Base-by-base conservation (phyloP, 192 early-diverging fungal genomes). In the Entomortierella lignicola region DNA sequence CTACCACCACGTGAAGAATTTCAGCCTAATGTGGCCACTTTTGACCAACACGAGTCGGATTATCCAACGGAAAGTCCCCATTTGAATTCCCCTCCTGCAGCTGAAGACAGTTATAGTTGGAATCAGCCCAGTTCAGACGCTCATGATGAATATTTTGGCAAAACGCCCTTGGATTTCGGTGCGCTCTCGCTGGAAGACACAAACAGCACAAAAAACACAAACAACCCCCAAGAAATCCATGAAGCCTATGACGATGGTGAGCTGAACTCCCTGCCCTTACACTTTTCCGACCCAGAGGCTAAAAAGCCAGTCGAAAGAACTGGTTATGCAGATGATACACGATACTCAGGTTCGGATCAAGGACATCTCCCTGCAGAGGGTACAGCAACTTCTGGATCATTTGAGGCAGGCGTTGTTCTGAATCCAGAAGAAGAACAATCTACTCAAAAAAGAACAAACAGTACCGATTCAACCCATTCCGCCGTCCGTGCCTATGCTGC, bases 321-420 rank as follows among this genome's bases (percentile, higher is more conserved):
- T 15, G 75, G 75, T 25, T 79, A 79, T 60, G 75, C 39, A 2
- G 75, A 79, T 50, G 75, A 70, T 11, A 79, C 63, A 18, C 75
- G 75, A 18, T 79, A 53, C 65, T 69, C 75, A 5, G 62, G 50
- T 17, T 77, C 73, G 12, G 73, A 77, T 43, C 60, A 68, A 18
- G 73, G 59, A n/a, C 30, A 58, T 27, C 31, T n/a, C 2, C 44
- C 43, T 32, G 18, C 30, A 7, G 17, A 56, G 21, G 31, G 50
- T 8, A 21, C 43, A 17, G 23, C 11, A 23, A 21, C 21, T 20
- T 21, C 41, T 44, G 37, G 37, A 29, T 42, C 59, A 25, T 60
- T 60, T 30, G 42, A 44, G 11, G 41, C 59, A 42, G 59, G 59
- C 6, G 41, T 60, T 29, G 23, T 13, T 10, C 26, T 44, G n/a